Evolutionary conservation across 352 stramenopile genomes (phyloP).

Genomic region (Blastocystis sp.): DNA sequence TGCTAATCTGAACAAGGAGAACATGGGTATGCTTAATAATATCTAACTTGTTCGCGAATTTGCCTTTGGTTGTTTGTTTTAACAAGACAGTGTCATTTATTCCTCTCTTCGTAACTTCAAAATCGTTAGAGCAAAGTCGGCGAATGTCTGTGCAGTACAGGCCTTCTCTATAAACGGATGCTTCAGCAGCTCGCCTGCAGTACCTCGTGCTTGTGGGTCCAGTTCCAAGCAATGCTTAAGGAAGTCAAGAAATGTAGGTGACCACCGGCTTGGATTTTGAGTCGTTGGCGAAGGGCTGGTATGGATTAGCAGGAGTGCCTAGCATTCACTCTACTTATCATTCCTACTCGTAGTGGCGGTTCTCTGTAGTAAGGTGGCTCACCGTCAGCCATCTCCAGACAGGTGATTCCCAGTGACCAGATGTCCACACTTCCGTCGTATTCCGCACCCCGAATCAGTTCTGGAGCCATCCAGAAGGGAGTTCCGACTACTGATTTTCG

Average conservation of each 20-base stretch:
- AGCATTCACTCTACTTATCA: background rate
- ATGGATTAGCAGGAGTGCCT: slow-evolving; percentile 70
- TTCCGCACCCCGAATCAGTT: slow-evolving; percentile 83
- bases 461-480: slow-evolving; percentile 86
- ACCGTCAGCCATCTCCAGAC: slow-evolving; percentile 82
- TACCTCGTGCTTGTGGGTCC: slow-evolving; percentile 71
- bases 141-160: slow-evolving; percentile 68
- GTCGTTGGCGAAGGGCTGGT: slow-evolving; percentile 77
- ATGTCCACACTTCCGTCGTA: slow-evolving; percentile 85
- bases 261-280: slow-evolving; percentile 74
- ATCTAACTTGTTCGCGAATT: background rate
- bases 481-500: slow-evolving; percentile 79
- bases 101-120: background rate
- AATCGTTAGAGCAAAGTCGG: slow-evolving; percentile 64
- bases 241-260: slow-evolving; percentile 75
- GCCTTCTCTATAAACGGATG: slow-evolving; percentile 78
- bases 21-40: slow-evolving; percentile 21
- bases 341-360: slow-evolving; percentile 76
- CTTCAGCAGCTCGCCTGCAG: slow-evolving; percentile 78
- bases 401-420: slow-evolving; percentile 80
- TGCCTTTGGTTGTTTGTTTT: background rate
- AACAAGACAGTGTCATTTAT: background rate
- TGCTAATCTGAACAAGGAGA: slow-evolving; percentile 58
- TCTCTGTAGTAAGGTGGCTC: slow-evolving; percentile 81
- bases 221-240: slow-evolving; percentile 76